A percentile compares a stretch with the other conserved stretches of the same genome.
phyloP scores from a whole-genome alignment of 192 early-diverging fungal genomes.

The Backusella sp. region DNA sequence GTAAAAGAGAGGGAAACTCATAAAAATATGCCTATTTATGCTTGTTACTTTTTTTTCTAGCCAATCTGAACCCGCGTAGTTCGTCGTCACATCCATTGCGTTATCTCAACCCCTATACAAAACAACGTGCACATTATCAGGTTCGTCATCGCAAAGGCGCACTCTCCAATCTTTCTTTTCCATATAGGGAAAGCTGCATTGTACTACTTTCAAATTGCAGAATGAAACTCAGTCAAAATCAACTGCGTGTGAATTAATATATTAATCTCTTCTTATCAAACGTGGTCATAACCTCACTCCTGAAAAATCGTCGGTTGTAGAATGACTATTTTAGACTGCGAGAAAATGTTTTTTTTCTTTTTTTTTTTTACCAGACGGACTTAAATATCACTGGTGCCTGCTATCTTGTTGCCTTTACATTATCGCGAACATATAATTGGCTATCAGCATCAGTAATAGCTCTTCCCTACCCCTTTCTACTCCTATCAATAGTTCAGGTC shows the following conservation, averaged over 20 bases:
- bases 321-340: slow-evolving; percentile 2
- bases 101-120: slow-evolving; percentile 2
- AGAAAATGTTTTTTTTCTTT: not conserved
- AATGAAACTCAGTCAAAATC: slow-evolving; percentile 5
- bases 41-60: not conserved
- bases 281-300: not conserved
- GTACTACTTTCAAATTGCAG: not conserved
- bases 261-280: slow-evolving; percentile 8
- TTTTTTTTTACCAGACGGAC: not conserved
- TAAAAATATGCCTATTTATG: not conserved
- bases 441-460: not conserved
- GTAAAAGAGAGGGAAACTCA: not conserved
- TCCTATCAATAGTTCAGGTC: not conserved
- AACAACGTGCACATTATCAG: slow-evolving; percentile 4
- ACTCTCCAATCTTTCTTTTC: slow-evolving; percentile 7
- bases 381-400: not conserved
- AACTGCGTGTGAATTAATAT: slow-evolving; percentile 6
- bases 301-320: not conserved
- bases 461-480: not conserved
- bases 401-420: not conserved
- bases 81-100: slow-evolving; percentile 4
- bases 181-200: not conserved
- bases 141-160: not conserved
- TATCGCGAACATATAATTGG: not conserved
- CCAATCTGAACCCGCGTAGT: not conserved